Evolutionary conservation across 768 basidiomycete genomes (phyloP), one percentile per base, ranked within the genome.

Genomic region (Russula sp.): DNA sequence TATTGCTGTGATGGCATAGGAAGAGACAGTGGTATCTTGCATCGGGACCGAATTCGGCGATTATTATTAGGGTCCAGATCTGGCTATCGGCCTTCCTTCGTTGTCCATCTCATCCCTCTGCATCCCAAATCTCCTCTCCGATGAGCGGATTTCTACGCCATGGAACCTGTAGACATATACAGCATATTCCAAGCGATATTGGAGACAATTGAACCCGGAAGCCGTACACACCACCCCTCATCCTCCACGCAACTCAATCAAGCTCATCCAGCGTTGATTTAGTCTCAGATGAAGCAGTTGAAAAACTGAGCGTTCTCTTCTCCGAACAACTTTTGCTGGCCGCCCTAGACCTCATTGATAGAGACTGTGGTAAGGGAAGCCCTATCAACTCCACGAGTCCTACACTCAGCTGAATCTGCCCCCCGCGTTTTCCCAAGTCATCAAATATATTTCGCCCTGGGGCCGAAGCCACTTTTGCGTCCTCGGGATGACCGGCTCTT

Each of bases 281-380:
- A 80, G 77, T 80, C 61, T 70, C 76, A 49, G 84, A 87, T 42
- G 82, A 85, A 52, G 73, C 77, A 8, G 66, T 89, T n/a, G 77
- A 79, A 60, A 79, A 78, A 62, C 78, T 91, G 10, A 77, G 79
- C 31, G 72, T 78, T 45, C 70, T 90, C 57, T 80, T 91, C 67
- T 81, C 89, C 1, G 85, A 88, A 61, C 79, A 76, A 20, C 76
- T 86, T 14, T 72, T 91, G 20, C 69, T 89, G 2, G 86, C 87
- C 20, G 88, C 91, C 6, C 73, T 93, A 31, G 88, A 93, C 70
- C 75, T 92, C n/a, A 77, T 91, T 49, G 91, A 93, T 72, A 78
- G 82, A 35, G 80, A 81, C 61, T 82, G 81, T 66, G 87, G 91
- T 89, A 66, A 35, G 79, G 67, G 9, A 32, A 27, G 18, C 53